Base-by-base conservation (phyloP, 345 rosid species). In the Brassica incana region DNA sequence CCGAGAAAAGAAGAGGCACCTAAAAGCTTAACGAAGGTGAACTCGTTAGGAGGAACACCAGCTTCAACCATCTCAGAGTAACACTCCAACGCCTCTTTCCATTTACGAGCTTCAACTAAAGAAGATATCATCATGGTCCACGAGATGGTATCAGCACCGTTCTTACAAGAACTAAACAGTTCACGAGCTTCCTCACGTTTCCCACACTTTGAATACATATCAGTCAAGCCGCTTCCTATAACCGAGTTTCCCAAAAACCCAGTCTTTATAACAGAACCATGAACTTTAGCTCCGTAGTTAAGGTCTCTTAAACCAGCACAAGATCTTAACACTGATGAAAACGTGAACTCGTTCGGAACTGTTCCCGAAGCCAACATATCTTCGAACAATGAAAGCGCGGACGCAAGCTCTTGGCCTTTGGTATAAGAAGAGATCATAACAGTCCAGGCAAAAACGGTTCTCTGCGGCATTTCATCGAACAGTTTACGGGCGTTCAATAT, bases 101-200 rank as follows among this genome's bases (percentile, higher is more conserved):
- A 85, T 74, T 87, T 79, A 29, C 80, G 77, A 56, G 80, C 88
- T 79, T 80, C 85, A 66, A 85, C 82, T 23, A 80, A 75, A 12
- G 89, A 87, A 77, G 92, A 83, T 58, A 92, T 88, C 89, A 90
- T 82, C 50, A 81, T 74, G 3, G 95, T 89, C 97, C 94, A 89
- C n/a, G 88, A 82, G 80, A 90, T 81, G 4, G 81, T 78, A 76
- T 92, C 95, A 2, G 76, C 95, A 2, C 67, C 60, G 74, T 79
- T 84, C 12, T 77, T 85, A 75, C 84, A 72, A 20, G 65, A 72
- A 45, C 67, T 29, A 80, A 90, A 91, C 29, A 88, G 30, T 64
- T 80, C 81, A 70, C 59, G 71, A 30, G 88, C 87, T 50, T 89
- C 92, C 72, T 81, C 83, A 48, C 52, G 43, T 27, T 25, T 59